Base-by-base conservation (phyloP, 2,329 filamentous ascomycete species). In the Thielaviopsis euricoi region DNA sequence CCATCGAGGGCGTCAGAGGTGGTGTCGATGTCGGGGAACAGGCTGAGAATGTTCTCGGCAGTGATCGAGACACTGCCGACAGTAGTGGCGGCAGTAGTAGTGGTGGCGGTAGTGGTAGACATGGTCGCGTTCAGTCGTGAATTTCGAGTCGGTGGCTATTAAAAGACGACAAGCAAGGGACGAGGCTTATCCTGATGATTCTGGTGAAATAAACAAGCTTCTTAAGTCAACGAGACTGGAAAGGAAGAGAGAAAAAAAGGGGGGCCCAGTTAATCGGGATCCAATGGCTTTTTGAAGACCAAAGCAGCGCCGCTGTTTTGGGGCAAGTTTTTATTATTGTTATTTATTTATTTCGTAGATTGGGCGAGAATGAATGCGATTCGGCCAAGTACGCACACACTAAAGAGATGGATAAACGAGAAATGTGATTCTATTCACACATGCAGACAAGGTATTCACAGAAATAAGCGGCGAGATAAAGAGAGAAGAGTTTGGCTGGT, bases 21-120 rank as follows among this genome's bases (percentile, higher is more conserved):
- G 61, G 82, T 82, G 71, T 86, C 77, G 70, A 83, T 81, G 69
- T 96, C 89, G 56, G 89, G 89, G 71, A 97, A 97, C 53, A 97
- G 80, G 62, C 82, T 83, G 60, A 91, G 77, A 66, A 98, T 89
- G 66, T 86, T 88, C 65, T 93, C 82, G 19, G 89, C 89, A 56
- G 88, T 95, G 67, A 94, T 89, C 58, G 80, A 76, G 66, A 82
- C 76, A 48, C 76, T 68, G 43, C 73, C 74, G 46, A 71, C 76
- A 25, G 76, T 77, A 37, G 77, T 76, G 46, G 71, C 76, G 25
- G 76, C 77, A 37, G 77, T 76, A n/a, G 56, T 48, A 21, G 50
- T 49, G 10, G 19, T 46, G n/a, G 56, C 54, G 49, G 53, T 55
- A 49, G 56, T 52, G 13, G 59, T 37, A 55, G 70, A 60, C 59